Conservation (phyloP, 768 basidiomycete species). For the Xanthoconium purpureum region DNA sequence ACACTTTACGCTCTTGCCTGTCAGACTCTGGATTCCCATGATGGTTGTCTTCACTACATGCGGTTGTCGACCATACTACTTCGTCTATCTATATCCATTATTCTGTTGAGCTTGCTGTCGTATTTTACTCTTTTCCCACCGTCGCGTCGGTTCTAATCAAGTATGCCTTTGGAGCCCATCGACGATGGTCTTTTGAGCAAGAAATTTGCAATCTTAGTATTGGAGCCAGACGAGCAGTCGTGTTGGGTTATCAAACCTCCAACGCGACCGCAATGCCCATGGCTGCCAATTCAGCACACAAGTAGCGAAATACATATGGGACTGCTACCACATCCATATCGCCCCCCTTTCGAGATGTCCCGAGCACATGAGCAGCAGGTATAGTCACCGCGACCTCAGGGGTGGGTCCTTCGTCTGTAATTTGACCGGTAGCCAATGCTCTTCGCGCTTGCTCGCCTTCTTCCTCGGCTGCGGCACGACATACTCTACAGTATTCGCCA, state of each 20-base stretch:
- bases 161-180: constrained; percentile 13
- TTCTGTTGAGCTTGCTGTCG: constrained; percentile 7
- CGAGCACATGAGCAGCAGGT: constrained; percentile 63
- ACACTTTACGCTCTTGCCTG: not conserved
- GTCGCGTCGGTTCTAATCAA: constrained; percentile 14
- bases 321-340: constrained; percentile 94
- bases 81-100: constrained; percentile 13
- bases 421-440: constrained; percentile 55
- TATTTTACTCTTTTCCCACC: constrained; percentile 6
- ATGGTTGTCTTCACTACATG: constrained; percentile 9
- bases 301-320: constrained; percentile 91
- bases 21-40: constrained; percentile 8
- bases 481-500: constrained; percentile 96
- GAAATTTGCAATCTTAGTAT: not conserved
- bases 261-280: constrained; percentile 96
- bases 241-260: constrained; percentile 52
- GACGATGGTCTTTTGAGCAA: not conserved
- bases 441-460: constrained; percentile 60
- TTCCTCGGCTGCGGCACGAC: constrained; percentile 67
- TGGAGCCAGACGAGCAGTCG: not conserved
- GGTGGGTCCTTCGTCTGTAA: constrained; percentile 37
- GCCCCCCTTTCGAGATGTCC: constrained; percentile 58
- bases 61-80: constrained; percentile 8
- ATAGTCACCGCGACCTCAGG: constrained; percentile 64
- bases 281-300: constrained; percentile 94